Base-by-base conservation (phyloP, 2,329 filamentous ascomycete species). In the Berkeleyomyces basicola region DNA sequence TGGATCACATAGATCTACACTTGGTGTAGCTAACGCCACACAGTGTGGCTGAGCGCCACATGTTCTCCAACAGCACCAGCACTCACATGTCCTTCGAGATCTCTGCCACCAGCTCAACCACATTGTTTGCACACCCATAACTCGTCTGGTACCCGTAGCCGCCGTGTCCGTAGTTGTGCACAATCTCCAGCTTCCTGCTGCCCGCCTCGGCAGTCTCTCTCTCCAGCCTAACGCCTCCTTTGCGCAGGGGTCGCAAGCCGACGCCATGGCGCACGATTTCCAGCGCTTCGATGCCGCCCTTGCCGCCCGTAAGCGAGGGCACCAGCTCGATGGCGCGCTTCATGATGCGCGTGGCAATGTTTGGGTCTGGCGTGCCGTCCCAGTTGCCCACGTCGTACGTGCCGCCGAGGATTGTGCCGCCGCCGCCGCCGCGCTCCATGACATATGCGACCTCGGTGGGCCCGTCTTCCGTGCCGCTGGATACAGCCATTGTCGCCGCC, bases 371-470 rank as follows among this genome's bases (percentile, higher is more conserved):
- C 67, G 85, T 80, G 44, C 83, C 80, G 67, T 93, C 87, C 89
- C 89, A 95, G 69, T 84, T 86, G 37, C 84, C 80, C 68, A 86
- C 82, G 71, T 90, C 85, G 69, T 95, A 88, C 57, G 85, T 92
- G 2, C 91, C 91, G n/a, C 90, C 91, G 2, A 96, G 76, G 49
- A 96, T 79, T 0, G 88, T 93, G 9, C 91, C 91, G 23, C 90
- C 91, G n/a, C 81, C 81, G 0, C 79, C 80, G 0, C 90, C 88
- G 37, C 91, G 81, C 69, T 83, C 84, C 90, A 96, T 96, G 58
- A 87, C 79, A 71, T 96, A 96, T 64, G 82, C 76, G 3, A 85
- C 76, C 72, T 96, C 90, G 42, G 86, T 84, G 0, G 78, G 75
- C 1, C 82, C 85, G 68, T 93, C 87, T 59, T 90, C 86, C 0